A percentile compares a stretch with the other conserved stretches of the same genome.
Conservation (phyloP, 345 rosid genomes). For the Pugionium cornutum region DNA sequence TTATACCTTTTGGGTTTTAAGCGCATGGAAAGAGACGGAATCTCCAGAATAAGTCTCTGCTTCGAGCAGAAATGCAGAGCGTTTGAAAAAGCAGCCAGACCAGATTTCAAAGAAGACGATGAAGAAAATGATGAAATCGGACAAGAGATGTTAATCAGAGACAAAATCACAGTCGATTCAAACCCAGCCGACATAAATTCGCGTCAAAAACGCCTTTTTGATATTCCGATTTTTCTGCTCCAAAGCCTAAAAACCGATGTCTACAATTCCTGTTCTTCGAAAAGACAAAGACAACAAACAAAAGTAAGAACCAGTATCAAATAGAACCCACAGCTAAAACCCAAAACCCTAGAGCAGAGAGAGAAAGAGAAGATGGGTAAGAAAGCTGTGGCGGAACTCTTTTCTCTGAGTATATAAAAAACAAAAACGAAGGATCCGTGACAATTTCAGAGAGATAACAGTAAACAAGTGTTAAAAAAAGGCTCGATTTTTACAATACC, state of each 20-base stretch:
- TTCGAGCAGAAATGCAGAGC: slow-evolving; percentile 59
- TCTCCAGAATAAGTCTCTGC: slow-evolving; percentile 61
- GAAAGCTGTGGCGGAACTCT: slow-evolving; percentile 36
- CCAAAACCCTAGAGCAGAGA: slow-evolving; percentile 17
- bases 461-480: slow-evolving; percentile 33
- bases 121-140: slow-evolving; percentile 29
- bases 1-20: slow-evolving; percentile 79
- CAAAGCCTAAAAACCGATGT: not conserved
- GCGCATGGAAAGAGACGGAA: slow-evolving; percentile 83
- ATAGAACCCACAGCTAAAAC: slow-evolving; percentile 37
- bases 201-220: slow-evolving; percentile 33
- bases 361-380: slow-evolving; percentile 25
- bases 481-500: slow-evolving; percentile 25
- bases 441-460: slow-evolving; percentile 30
- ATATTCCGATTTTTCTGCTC: not conserved
- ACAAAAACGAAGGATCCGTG: slow-evolving; percentile 35
- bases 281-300: slow-evolving; percentile 13
- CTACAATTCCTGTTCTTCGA: slow-evolving; percentile 30
- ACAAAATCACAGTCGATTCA: slow-evolving; percentile 73
- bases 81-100: slow-evolving; percentile 32
- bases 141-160: slow-evolving; percentile 60
- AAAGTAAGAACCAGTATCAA: slow-evolving; percentile 18
- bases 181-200: slow-evolving; percentile 89
- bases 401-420: slow-evolving; percentile 4
- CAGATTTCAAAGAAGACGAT: slow-evolving; percentile 13